These are phyloP conservation scores for Ustilago shanxiensis DNA, from an alignment of 1,284 basidiomycete species.

Conservation along the genomic window DNA sequence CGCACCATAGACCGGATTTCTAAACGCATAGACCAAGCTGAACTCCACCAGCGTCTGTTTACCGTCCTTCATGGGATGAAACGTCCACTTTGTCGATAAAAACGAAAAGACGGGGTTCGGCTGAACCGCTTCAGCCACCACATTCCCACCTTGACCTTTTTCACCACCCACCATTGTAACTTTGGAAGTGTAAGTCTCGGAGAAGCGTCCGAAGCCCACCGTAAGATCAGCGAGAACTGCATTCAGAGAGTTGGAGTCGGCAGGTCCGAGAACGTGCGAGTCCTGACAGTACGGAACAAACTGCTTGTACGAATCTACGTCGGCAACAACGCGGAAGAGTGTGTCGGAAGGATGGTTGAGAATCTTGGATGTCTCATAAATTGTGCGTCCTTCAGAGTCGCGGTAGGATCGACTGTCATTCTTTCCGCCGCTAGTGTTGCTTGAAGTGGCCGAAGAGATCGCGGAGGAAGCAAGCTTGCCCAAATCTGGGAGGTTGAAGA, in stretches of 20 bases:
- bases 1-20: constrained; percentile 85
- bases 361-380: constrained; percentile 41
- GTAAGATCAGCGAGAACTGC: constrained; percentile 80
- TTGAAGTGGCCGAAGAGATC: constrained; percentile 16
- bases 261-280: constrained; percentile 77
- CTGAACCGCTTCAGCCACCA: constrained; percentile 45
- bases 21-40: constrained; percentile 82
- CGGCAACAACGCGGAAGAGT: constrained; percentile 86
- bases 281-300: constrained; percentile 91
- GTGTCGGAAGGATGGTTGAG: constrained; percentile 72
- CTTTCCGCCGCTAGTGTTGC: background rate
- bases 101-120: constrained; percentile 83
- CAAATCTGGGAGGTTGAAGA: constrained; percentile 49
- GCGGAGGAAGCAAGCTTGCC: constrained; percentile 42
- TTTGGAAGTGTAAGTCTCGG: constrained; percentile 87
- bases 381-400: constrained; percentile 32
- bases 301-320: constrained; percentile 84
- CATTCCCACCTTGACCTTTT: constrained; percentile 13
- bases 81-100: constrained; percentile 79
- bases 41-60: constrained; percentile 55
- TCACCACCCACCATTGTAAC: constrained; percentile 82
- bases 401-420: constrained; percentile 23
- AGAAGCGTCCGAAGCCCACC: constrained; percentile 87
- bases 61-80: constrained; percentile 31
- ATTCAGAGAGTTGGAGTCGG: background rate